A percentile compares a stretch with the other conserved stretches of the same genome.
phyloP scores from a whole-genome alignment of 352 stramenopile genomes.

The Phytophthora sansomeana region DNA sequence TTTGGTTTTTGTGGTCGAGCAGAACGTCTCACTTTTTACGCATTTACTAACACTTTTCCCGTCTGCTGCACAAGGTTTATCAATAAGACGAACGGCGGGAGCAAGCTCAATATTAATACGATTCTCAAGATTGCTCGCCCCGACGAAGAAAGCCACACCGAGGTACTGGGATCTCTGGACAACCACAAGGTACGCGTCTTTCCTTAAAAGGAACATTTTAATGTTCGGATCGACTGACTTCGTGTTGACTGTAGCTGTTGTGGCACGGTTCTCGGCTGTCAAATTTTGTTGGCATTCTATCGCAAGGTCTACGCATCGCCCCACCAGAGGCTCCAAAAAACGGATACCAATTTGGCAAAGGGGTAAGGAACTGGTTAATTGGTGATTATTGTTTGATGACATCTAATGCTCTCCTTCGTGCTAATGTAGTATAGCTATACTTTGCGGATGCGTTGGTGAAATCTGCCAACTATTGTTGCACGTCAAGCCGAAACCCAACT shows the following conservation, averaged over 20 bases:
- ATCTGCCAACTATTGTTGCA: conserved; percentile 63
- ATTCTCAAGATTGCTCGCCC: conserved; percentile 58
- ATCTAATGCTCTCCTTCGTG: neutral
- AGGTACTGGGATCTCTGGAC: conserved; percentile 46
- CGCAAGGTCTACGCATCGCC: conserved; percentile 71
- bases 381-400: neutral
- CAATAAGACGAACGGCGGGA: conserved; percentile 54
- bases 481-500: conserved; percentile 34
- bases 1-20: neutral
- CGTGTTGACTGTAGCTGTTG: conserved; percentile 39
- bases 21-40: too few relatives aligned
- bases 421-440: conserved; percentile 51
- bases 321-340: conserved; percentile 69
- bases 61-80: conserved; percentile 47
- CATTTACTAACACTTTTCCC: conserved; percentile 7
- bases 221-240: neutral
- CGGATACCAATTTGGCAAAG: conserved; percentile 82
- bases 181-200: conserved; percentile 58
- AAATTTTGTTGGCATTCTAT: conserved; percentile 78
- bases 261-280: conserved; percentile 67
- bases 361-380: conserved; percentile 32
- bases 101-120: conserved; percentile 57
- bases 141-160: conserved; percentile 50
- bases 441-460: conserved; percentile 74
- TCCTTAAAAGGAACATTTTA: neutral